phyloP scores from a whole-genome alignment of 805 yeast species.

The Candida dendrica region DNA sequence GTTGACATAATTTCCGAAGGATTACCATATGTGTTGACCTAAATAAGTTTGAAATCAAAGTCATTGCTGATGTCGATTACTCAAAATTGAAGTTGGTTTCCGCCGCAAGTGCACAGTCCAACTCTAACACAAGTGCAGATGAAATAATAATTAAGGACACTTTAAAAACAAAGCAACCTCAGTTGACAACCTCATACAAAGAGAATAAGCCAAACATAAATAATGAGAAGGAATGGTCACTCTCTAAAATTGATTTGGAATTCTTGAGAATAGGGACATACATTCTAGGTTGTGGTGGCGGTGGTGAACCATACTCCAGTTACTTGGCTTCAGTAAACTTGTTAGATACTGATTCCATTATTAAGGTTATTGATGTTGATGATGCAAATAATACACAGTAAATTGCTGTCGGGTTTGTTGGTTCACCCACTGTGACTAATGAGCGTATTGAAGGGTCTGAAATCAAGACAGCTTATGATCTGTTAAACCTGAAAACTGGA shows the following conservation, averaged over 20 bases:
- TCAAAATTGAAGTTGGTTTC: constrained; percentile 10
- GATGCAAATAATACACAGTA: constrained; percentile 21
- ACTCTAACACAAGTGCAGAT: constrained; percentile 3
- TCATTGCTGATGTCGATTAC: constrained; percentile 39
- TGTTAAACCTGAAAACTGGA: constrained; percentile 10
- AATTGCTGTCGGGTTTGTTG: constrained; percentile 26
- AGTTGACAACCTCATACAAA: constrained; percentile 17
- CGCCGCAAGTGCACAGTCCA: constrained; percentile 2
- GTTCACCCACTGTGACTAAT: constrained; percentile 40
- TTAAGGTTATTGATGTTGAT: constrained; percentile 29
- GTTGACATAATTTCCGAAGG: constrained; percentile 23
- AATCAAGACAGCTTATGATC: constrained; percentile 22
- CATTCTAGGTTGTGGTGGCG: constrained; percentile 41
- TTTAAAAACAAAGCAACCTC: background rate
- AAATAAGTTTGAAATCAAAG: constrained; percentile 29
- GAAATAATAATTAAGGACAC: background rate
- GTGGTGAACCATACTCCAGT: constrained; percentile 35
- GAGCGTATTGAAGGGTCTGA: constrained; percentile 37
- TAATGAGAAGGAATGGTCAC: constrained; percentile 26
- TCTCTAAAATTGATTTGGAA: constrained; percentile 31
- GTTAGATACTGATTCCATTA: constrained; percentile 25
- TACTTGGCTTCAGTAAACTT: constrained; percentile 25
- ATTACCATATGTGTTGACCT: constrained; percentile 28
- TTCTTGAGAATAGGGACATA: constrained; percentile 32
- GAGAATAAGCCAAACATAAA: constrained; percentile 24